Conservation (phyloP, 2,329 filamentous ascomycete genomes). For the Cordyceps fumosorosea region DNA sequence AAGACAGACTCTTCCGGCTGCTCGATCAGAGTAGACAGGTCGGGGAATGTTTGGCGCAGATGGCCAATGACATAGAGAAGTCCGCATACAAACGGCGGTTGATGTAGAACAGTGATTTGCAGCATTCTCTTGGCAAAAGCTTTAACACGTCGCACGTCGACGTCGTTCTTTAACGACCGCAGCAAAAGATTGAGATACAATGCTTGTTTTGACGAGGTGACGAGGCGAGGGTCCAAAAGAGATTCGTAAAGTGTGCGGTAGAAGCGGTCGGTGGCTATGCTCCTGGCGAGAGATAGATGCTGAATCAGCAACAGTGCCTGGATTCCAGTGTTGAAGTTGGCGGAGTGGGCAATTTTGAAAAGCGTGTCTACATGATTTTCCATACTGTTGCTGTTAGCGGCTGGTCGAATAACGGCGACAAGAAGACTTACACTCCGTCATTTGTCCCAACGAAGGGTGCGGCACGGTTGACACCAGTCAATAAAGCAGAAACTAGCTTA, state of each 20-base stretch:
- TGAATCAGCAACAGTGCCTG: slow-evolving; percentile 94
- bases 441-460: slow-evolving; percentile 86
- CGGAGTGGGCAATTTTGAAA: slow-evolving; percentile 92
- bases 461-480: slow-evolving; percentile 92
- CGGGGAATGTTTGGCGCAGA: slow-evolving; percentile 71
- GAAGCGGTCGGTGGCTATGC: slow-evolving; percentile 80
- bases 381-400: slow-evolving; percentile 42
- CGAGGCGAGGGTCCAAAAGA: slow-evolving; percentile 78
- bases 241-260: slow-evolving; percentile 96
- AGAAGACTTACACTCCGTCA: slow-evolving; percentile 55
- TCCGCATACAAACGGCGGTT: slow-evolving; percentile 87
- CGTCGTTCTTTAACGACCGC: slow-evolving; percentile 78
- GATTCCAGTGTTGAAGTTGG: slow-evolving; percentile 97
- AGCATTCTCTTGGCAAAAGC: slow-evolving; percentile 92
- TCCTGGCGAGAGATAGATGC: slow-evolving; percentile 75
- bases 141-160: slow-evolving; percentile 87
- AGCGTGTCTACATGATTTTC: slow-evolving; percentile 88
- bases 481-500: slow-evolving; percentile 83
- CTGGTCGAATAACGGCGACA: background rate
- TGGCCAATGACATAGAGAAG: slow-evolving; percentile 86
- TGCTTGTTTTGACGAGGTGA: slow-evolving; percentile 88
- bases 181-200: slow-evolving; percentile 91
- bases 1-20: slow-evolving; percentile 65
- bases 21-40: slow-evolving; percentile 69
- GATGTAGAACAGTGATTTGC: slow-evolving; percentile 80